Evolutionary conservation across 2,329 filamentous ascomycete species (phyloP), one percentile per base, ranked within the genome.

Genomic region (Akanthomyces lecanii): DNA sequence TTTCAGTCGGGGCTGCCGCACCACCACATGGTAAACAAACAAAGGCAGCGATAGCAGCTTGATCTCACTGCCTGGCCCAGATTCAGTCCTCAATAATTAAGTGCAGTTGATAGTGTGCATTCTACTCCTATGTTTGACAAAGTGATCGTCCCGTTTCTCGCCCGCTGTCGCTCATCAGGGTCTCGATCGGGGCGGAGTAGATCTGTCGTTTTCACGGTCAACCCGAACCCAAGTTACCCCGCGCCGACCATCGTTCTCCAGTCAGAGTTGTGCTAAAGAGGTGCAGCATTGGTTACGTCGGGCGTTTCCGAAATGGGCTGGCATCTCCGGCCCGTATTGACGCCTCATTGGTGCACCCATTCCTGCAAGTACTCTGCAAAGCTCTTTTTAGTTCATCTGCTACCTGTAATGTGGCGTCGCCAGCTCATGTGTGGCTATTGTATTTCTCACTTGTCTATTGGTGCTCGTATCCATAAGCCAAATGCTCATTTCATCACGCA

Each of bases 161-260:
- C 33, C 7, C 33, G 8, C 6, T 36, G 33, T 36, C 8, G 10
- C 8, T 36, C 10, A 36, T 36, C 33, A 36, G 54, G 40, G 11
- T 51, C 44, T 33, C 44, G 47, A 60, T 60, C 57, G 47, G 57
- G 48, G 28, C 21, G 56, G 45, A 30, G 33, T 45, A 33, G 44
- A 59, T 59, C 56, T 59, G n/a, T 11, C 30, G 45, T 8, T 16
- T 16, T 58, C 18, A 14, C n/a, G 1, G 23, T 25, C 8, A 52
- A 51, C n/a, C 57, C 36, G 47, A 47, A 52, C 57, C 57, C 57
- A 60, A 45, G 47, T 44, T 52, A 52, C 57, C 57, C 57, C 57
- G 47, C 57, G 45, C 18, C n/a, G 11, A 14, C 2, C 40, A 33
- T 45, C 33, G 7, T 51, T 30, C 7, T 33, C 38, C 40, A 21